Percentiles rank a stretch among this genome's conserved stretches.
Conservation (phyloP, 352 stramenopile species). For the Pilasporangium apinafurcum region DNA sequence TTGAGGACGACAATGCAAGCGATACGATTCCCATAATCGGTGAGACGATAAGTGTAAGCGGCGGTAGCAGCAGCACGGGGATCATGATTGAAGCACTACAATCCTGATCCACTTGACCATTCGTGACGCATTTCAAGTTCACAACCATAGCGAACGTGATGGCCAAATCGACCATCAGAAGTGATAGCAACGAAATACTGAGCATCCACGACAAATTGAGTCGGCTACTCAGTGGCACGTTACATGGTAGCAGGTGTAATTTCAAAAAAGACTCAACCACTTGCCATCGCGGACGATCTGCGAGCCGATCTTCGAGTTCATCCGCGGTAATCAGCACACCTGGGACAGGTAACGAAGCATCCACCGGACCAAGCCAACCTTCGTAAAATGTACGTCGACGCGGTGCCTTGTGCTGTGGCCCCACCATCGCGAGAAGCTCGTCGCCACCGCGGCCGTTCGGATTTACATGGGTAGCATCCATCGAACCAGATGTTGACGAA, state of each 20-base stretch:
- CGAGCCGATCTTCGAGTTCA: constrained; percentile 56
- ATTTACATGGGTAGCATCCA: constrained; percentile 15
- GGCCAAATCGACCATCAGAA: constrained; percentile 74
- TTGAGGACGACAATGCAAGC: constrained; percentile 59
- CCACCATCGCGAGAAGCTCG: constrained; percentile 19
- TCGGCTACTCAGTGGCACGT: constrained; percentile 44
- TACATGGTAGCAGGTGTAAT: constrained; percentile 42
- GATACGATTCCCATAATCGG: constrained; percentile 73
- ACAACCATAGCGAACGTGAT: constrained; percentile 76
- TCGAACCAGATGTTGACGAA: constrained; percentile 37
- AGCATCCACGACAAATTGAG: constrained; percentile 65
- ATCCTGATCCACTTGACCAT: constrained; percentile 60
- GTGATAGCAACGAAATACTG: constrained; percentile 45
- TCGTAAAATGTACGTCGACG: constrained; percentile 52
- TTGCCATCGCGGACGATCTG: constrained; percentile 28
- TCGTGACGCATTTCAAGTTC: constrained; percentile 72
- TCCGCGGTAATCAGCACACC: constrained; percentile 65
- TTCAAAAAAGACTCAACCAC: constrained; percentile 38
- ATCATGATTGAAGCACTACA: constrained; percentile 72
- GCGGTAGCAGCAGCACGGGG: constrained; percentile 60
- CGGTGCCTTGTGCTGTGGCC: constrained; percentile 8
- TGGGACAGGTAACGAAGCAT: constrained; percentile 62
- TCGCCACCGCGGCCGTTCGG: constrained; percentile 5
- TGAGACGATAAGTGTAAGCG: constrained; percentile 61
- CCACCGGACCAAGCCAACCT: constrained; percentile 63